Percentiles rank a stretch among this genome's conserved stretches.
Conservation (phyloP, 169 alveolate genomes). For the Eimeria acervulina region DNA sequence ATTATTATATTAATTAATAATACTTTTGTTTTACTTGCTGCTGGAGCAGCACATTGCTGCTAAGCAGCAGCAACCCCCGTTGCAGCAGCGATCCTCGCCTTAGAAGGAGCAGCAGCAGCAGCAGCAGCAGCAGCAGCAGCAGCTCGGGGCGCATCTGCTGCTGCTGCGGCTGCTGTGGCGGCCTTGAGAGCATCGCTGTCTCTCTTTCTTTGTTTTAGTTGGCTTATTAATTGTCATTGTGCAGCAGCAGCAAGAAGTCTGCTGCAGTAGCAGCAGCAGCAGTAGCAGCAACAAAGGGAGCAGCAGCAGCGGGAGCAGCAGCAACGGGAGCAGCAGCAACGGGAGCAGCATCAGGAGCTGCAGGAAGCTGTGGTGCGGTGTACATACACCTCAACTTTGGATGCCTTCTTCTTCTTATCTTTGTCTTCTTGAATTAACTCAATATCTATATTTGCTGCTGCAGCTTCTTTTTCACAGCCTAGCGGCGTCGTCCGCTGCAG, state of each 20-base stretch:
- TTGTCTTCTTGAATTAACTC: not conserved
- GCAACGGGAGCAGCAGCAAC: slow-evolving; percentile 6
- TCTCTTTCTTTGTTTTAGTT: not conserved
- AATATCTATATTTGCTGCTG: not conserved
- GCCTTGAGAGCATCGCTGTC: not conserved
- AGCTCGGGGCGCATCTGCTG: too few species aligned
- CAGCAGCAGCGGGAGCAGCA: slow-evolving; percentile 9
- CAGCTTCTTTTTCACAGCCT: not conserved
- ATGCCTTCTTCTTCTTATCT: not conserved
- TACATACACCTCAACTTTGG: not conserved
- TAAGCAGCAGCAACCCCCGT: not conserved
- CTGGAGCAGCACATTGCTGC: too few species aligned
- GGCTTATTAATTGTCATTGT: not conserved
- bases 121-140: not conserved
- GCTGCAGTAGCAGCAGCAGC: not conserved
- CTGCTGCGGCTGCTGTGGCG: slow-evolving; percentile 14
- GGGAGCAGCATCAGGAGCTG: not conserved
- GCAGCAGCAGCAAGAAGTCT: not conserved
- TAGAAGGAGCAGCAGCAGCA: slow-evolving; percentile 5
- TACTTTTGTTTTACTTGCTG: too few species aligned
- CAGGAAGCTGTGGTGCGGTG: slow-evolving; percentile 41
- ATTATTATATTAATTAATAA: too few species aligned
- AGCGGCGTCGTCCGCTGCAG: not conserved
- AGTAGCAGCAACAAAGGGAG: too few species aligned
- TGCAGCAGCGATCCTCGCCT: not conserved